phyloP scores from a whole-genome alignment of 2,329 filamentous ascomycete genomes.

The Scedosporium minutisporum region DNA sequence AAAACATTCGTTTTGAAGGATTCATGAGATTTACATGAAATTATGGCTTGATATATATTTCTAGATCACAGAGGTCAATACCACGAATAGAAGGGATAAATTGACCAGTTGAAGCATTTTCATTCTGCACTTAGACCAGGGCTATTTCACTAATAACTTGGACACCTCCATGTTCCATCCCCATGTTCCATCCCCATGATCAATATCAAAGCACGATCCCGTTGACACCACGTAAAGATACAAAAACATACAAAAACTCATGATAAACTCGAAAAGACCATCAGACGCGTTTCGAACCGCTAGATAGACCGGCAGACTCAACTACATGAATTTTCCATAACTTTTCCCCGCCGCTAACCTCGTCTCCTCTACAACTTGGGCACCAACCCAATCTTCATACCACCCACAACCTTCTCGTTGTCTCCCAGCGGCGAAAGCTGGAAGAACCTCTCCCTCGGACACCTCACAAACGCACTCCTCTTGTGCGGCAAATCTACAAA shows the following conservation, averaged over 20 bases:
- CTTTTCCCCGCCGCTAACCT: not conserved
- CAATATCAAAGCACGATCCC: no score
- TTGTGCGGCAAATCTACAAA: slow-evolving; percentile 65
- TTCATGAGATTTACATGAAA: not conserved
- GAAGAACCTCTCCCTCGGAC: slow-evolving; percentile 60
- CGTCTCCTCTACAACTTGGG: slow-evolving; percentile 35
- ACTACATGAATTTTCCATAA: no score
- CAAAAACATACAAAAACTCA: no score
- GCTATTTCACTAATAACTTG: no score
- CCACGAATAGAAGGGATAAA: not conserved
- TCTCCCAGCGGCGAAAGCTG: slow-evolving; percentile 51
- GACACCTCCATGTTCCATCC: no score
- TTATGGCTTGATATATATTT: not conserved
- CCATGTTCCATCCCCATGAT: no score
- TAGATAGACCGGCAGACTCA: no score
- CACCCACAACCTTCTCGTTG: slow-evolving; percentile 45
- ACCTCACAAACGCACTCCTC: slow-evolving; percentile 56
- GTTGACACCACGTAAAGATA: no score
- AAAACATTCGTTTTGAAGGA: not conserved
- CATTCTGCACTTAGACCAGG: not conserved
- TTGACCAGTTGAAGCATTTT: not conserved
- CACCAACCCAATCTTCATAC: slow-evolving; percentile 41
- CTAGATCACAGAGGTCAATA: not conserved
- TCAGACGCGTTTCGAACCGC: no score
- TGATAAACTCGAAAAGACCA: no score